These are phyloP conservation scores for Yarrowia sp. DNA, from an alignment of 805 yeast species.

Conservation along the genomic window DNA sequence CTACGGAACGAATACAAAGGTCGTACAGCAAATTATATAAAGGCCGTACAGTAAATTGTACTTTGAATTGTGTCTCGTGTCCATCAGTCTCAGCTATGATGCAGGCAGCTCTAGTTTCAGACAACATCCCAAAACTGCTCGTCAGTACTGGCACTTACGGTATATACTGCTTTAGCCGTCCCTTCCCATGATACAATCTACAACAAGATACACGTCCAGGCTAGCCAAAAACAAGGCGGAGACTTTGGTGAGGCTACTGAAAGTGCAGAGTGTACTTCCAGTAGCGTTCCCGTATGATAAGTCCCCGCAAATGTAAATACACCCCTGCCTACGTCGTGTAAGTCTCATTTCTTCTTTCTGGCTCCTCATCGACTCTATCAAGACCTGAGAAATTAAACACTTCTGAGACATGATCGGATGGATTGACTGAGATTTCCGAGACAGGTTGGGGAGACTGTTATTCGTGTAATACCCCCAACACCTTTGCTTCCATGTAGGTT, in stretches of 20 bases:
- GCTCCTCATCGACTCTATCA: neutral
- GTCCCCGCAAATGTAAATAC: neutral
- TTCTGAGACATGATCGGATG: neutral
- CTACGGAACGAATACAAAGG: too few relatives aligned
- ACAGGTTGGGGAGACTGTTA: neutral
- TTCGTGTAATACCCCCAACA: neutral
- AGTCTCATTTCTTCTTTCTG: neutral
- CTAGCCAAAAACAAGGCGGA: neutral
- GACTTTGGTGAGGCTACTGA: neutral
- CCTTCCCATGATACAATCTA: neutral
- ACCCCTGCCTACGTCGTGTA: conserved; percentile 8
- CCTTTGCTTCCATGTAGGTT: too few relatives aligned
- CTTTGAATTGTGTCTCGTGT: too few relatives aligned
- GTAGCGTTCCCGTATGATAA: neutral
- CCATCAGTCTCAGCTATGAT: too few relatives aligned
- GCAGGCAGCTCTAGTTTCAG: too few relatives aligned
- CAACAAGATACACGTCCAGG: neutral
- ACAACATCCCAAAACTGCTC: too few relatives aligned
- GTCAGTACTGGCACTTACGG: too few relatives aligned
- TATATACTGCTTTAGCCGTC: too few relatives aligned
- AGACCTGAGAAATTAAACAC: neutral
- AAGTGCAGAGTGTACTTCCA: neutral
- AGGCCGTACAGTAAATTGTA: too few relatives aligned
- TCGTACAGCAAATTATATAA: too few relatives aligned
- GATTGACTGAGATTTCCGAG: neutral